Evolutionary conservation across 2,329 filamentous ascomycete species (phyloP), one percentile per base, ranked within the genome.

Genomic region (Colletotrichum echinochloae): DNA sequence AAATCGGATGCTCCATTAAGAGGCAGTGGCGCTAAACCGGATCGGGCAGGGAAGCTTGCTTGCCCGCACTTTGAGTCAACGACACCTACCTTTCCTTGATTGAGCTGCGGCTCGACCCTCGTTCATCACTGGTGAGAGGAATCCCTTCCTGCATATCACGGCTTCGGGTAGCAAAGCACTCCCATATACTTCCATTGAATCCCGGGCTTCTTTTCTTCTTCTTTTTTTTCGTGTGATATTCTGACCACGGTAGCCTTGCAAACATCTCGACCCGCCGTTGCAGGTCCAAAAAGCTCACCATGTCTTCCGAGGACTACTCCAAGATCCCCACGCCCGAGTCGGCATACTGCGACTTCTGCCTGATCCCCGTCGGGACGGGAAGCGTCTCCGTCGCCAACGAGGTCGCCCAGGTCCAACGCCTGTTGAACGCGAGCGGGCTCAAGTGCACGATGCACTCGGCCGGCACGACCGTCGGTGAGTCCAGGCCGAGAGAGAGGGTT

Each of bases 391-490:
- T 95, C 20, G 92, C 93, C 5, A 89, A 91, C 74, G 93, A 98
- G 79, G 90, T 99, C 37, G 95, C 95, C 41, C 91, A 92, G 73
- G 94, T 98, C 46, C 95, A 98, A 83, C 90, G 91, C 67, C 86
- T 98, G 44, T 87, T 99, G 76, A 90, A 92, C 81, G 90, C 89
- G 64, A 96, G 92, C 75, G 94, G 94, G 2, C 81, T 98, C 73
- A 91, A 89, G 73, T 95, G 95, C 79, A 90, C 88, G 56, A 96
- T 98, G 94, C 95, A 98, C 82, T 95, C 93, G 33, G 95, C 94
- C 2, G 96, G 95, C 16, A 98, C 95, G 0, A 98, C 95, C 0
- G 88, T 98, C 65, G 94, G 94, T 96, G 84, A 69, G 90, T 84
- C 11, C 8, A 20, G 8, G 5, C 16, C 20, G 26, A 9, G 41